Percentiles rank a stretch among this genome's conserved stretches.
phyloP scores from a whole-genome alignment of 768 basidiomycete species.

The Hysterangium stoloniferum region DNA sequence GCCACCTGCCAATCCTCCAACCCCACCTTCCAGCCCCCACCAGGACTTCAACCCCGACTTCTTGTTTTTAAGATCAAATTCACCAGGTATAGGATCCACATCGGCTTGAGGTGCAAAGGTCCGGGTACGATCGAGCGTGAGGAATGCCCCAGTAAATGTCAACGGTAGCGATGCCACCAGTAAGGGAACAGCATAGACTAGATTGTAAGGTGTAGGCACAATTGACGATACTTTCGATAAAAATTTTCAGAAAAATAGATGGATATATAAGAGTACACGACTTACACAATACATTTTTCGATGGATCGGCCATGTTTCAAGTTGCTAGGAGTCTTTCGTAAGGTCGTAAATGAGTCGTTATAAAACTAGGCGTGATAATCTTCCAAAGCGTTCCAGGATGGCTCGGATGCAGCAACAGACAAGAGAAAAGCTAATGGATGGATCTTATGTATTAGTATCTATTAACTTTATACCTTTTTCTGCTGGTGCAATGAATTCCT shows the following conservation, averaged over 20 bases:
- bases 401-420: too few relatives aligned
- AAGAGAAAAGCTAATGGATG: too few relatives aligned
- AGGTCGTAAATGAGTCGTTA: too few relatives aligned
- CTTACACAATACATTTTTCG: too few relatives aligned
- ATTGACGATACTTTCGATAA: background rate
- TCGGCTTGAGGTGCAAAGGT: conserved; percentile 43
- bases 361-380: too few relatives aligned
- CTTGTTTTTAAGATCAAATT: conserved; percentile 21
- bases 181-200: conserved; percentile 56
- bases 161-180: conserved; percentile 48
- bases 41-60: conserved; percentile 21
- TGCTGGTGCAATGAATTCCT: too few relatives aligned
- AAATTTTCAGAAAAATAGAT: background rate
- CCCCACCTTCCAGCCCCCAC: conserved; percentile 48
- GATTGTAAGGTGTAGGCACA: conserved; percentile 35
- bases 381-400: too few relatives aligned
- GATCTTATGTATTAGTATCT: too few relatives aligned
- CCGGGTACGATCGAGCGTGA: conserved; percentile 62
- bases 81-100: conserved; percentile 22
- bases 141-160: conserved; percentile 62
- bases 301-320: too few relatives aligned
- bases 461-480: too few relatives aligned
- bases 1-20: conserved; percentile 53
- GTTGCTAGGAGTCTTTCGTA: too few relatives aligned
- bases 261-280: too few relatives aligned